These are phyloP conservation scores for Rhodotorula glutinis DNA, from an alignment of 1,284 basidiomycete genomes.

Conservation along the genomic window DNA sequence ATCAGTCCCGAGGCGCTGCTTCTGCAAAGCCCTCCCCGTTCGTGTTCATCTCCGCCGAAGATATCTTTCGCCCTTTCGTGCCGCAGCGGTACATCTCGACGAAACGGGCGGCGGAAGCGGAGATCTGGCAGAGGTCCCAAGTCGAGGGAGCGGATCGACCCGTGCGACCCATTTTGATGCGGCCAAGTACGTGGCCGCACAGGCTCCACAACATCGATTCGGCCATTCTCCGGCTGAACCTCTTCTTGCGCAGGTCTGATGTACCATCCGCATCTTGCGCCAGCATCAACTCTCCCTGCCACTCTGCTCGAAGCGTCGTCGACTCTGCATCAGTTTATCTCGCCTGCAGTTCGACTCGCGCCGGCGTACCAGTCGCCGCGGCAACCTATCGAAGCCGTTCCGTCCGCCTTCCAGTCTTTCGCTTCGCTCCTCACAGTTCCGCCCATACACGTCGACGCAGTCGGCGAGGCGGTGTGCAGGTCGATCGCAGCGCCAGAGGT, in stretches of 20 bases:
- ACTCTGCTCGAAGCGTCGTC: conserved; percentile 78
- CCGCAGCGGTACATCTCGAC: conserved; percentile 79
- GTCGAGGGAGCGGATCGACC: background rate
- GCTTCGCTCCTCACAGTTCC: conserved; percentile 73
- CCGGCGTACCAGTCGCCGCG: conserved; percentile 15
- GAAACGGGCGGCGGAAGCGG: conserved; percentile 81
- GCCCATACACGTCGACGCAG: conserved; percentile 93
- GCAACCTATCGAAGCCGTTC: conserved; percentile 2
- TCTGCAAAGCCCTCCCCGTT: conserved; percentile 64
- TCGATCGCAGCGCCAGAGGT: conserved; percentile 55
- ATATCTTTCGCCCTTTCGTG: conserved; percentile 82
- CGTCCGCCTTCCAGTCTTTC: conserved; percentile 58
- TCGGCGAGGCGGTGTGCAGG: conserved; percentile 74
- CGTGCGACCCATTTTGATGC: conserved; percentile 65
- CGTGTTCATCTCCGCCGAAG: conserved; percentile 91
- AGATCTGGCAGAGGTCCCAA: conserved; percentile 51
- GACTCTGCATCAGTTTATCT: conserved; percentile 58
- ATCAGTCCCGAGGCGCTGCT: conserved; percentile 50
- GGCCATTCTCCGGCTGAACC: background rate
- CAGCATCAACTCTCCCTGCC: conserved; percentile 79
- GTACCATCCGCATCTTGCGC: conserved; percentile 90
- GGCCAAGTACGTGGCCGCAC: conserved; percentile 79
- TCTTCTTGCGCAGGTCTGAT: conserved; percentile 65
- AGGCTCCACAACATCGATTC: too few species aligned
- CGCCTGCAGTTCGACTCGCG: conserved; percentile 24